These are phyloP conservation scores for Inonotus obliquus DNA, from an alignment of 1,284 basidiomycete genomes.

Conservation along the genomic window DNA sequence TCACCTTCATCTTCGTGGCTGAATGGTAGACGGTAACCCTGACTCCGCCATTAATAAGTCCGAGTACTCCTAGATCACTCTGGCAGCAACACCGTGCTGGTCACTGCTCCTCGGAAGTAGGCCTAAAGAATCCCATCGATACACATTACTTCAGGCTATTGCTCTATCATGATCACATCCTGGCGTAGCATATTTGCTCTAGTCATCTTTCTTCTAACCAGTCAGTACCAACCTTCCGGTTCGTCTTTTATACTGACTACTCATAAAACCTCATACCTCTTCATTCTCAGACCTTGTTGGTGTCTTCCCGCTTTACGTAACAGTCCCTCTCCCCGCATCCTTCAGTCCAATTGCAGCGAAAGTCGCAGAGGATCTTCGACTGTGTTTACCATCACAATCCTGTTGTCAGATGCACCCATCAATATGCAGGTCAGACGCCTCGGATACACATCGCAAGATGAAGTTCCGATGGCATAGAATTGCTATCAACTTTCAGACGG, in stretches of 20 bases:
- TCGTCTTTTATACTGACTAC: background rate
- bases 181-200: constrained; percentile 17
- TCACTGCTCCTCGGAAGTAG: no score
- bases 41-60: no score
- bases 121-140: no score
- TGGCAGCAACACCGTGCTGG: no score
- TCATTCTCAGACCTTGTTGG: constrained; percentile 51
- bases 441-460: constrained; percentile 17
- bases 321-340: constrained; percentile 33
- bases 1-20: no score
- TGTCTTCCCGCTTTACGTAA: constrained; percentile 57
- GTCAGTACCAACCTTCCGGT: constrained; percentile 36
- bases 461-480: constrained; percentile 28
- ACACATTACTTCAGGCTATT: no score
- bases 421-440: constrained; percentile 22
- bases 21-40: no score
- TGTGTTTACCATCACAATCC: constrained; percentile 13
- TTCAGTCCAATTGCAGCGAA: background rate
- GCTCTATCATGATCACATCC: constrained; percentile 4
- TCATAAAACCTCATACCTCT: background rate
- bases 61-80: no score
- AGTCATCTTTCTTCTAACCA: constrained; percentile 38
- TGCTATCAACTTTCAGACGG: constrained; percentile 64
- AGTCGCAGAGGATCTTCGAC: constrained; percentile 18
- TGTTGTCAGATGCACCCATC: constrained; percentile 28